Evolutionary conservation across 495 filamentous ascomycete species (phyloP).

Genomic region (Aspergillus nanangensis): DNA sequence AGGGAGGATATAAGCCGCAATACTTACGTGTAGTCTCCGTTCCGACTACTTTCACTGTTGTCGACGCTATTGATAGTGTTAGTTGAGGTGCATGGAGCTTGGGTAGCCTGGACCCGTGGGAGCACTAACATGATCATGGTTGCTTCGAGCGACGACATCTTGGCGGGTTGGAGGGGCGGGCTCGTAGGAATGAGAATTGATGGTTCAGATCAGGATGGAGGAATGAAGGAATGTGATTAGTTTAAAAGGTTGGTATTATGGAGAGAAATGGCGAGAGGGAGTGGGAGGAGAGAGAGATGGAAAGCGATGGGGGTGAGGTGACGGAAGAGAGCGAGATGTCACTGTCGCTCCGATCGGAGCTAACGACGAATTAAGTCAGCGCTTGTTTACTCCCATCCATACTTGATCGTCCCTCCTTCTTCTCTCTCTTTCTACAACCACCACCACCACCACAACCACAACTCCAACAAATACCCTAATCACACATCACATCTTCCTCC

Average conservation of each 20-base stretch:
- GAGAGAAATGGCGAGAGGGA: slow-evolving; percentile 6
- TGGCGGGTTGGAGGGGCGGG: slow-evolving; percentile 26
- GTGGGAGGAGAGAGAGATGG: slow-evolving; percentile 7
- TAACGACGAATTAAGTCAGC: slow-evolving; percentile 24
- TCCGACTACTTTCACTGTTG: slow-evolving; percentile 96
- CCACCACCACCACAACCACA: slow-evolving; percentile 1
- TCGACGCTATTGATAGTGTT: slow-evolving; percentile 61
- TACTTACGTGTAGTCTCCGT: slow-evolving; percentile 78
- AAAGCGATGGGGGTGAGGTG: slow-evolving; percentile 3
- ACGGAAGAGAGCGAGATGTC: slow-evolving; percentile 14
- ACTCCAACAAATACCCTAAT: slow-evolving; percentile 1
- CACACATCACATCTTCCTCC: too few relatives aligned
- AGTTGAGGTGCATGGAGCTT: slow-evolving; percentile 18
- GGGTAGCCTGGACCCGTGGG: slow-evolving; percentile 5
- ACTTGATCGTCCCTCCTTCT: slow-evolving; percentile 3
- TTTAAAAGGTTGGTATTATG: slow-evolving; percentile 1
- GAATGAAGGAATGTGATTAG: slow-evolving; percentile 5
- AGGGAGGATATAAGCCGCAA: background rate
- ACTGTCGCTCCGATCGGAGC: slow-evolving; percentile 19
- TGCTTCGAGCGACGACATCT: slow-evolving; percentile 68
- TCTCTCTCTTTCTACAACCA: slow-evolving; percentile 13
- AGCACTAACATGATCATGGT: slow-evolving; percentile 66
- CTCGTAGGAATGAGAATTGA: slow-evolving; percentile 1
- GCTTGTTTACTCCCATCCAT: slow-evolving; percentile 21
- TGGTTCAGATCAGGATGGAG: background rate